Evolutionary conservation across 2,329 filamentous ascomycete genomes (phyloP).

Genomic region (Trichophyton verrucosum): DNA sequence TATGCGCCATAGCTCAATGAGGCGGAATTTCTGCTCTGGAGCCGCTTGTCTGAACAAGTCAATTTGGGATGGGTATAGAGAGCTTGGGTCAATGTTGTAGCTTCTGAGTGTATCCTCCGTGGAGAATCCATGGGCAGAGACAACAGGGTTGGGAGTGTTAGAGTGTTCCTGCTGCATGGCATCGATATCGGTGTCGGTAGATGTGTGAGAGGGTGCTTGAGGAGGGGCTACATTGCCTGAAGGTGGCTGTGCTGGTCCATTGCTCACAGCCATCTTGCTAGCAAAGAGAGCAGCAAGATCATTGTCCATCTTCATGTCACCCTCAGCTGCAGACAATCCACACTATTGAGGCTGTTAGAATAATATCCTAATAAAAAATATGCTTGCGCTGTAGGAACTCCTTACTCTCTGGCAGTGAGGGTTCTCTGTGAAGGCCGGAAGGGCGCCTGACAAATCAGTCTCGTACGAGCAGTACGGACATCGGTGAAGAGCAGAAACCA

Average conservation of each 20-base stretch:
- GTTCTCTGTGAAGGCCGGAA: slow-evolving; percentile 10
- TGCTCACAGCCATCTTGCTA: slow-evolving; percentile 55
- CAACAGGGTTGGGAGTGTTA: slow-evolving; percentile 26
- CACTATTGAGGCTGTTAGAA: slow-evolving; percentile 21
- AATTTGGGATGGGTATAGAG: slow-evolving; percentile 61
- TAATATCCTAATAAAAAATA: neutral
- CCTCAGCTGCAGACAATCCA: slow-evolving; percentile 30
- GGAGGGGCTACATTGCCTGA: slow-evolving; percentile 12
- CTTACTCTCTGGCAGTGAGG: slow-evolving; percentile 10
- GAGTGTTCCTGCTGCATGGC: neutral
- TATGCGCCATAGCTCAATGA: slow-evolving; percentile 77
- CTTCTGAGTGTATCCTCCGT: slow-evolving; percentile 49
- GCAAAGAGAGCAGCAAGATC: slow-evolving; percentile 73
- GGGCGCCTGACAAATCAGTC: slow-evolving; percentile 6
- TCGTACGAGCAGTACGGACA: slow-evolving; percentile 12
- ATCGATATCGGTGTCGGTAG: neutral
- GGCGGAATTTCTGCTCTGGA: slow-evolving; percentile 55
- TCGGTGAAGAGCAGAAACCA: slow-evolving; percentile 9
- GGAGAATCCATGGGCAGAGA: slow-evolving; percentile 27
- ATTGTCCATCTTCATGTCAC: slow-evolving; percentile 56
- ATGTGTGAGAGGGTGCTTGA: slow-evolving; percentile 26
- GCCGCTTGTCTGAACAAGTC: slow-evolving; percentile 68
- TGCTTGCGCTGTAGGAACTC: neutral
- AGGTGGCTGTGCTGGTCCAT: slow-evolving; percentile 18
- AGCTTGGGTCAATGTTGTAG: slow-evolving; percentile 56